A percentile compares a stretch with the other conserved stretches of the same genome.
These are phyloP conservation scores for Trichosporon faecale DNA, from an alignment of 1,284 basidiomycete genomes.

Conservation along the genomic window DNA sequence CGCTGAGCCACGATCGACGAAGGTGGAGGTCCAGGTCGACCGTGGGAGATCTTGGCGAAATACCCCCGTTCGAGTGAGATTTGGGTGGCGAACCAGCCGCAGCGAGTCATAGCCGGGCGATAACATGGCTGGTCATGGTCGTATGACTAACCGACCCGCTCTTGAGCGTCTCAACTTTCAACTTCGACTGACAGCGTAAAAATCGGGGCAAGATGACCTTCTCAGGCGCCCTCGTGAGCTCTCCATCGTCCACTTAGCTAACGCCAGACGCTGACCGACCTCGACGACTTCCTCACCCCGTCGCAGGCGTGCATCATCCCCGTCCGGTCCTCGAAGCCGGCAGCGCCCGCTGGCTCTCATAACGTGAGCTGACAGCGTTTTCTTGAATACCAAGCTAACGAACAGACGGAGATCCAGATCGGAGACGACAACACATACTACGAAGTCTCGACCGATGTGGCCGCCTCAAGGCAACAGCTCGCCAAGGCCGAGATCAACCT, in stretches of 20 bases:
- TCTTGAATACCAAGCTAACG: background rate
- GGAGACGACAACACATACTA: constrained; percentile 58
- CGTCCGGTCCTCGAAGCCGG: constrained; percentile 54
- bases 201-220: constrained; percentile 66
- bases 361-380: constrained; percentile 12
- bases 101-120: constrained; percentile 8
- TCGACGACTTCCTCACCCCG: constrained; percentile 97
- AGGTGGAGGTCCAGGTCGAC: background rate
- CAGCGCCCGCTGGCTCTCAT: constrained; percentile 19
- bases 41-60: background rate
- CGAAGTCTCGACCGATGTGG: constrained; percentile 44
- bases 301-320: constrained; percentile 98
- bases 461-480: constrained; percentile 59
- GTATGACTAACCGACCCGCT: background rate
- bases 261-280: constrained; percentile 62
- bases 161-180: background rate
- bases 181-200: background rate
- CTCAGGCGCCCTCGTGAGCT: constrained; percentile 75
- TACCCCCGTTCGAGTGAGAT: background rate
- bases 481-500: constrained; percentile 89
- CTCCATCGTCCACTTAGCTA: constrained; percentile 23
- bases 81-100: background rate
- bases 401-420: constrained; percentile 78
- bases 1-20: background rate
- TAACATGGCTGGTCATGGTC: background rate